Percentiles rank a stretch among this genome's conserved stretches.
Evolutionary conservation across 2,329 filamentous ascomycete species (phyloP).

Genomic region (Bipolaris cookei): DNA sequence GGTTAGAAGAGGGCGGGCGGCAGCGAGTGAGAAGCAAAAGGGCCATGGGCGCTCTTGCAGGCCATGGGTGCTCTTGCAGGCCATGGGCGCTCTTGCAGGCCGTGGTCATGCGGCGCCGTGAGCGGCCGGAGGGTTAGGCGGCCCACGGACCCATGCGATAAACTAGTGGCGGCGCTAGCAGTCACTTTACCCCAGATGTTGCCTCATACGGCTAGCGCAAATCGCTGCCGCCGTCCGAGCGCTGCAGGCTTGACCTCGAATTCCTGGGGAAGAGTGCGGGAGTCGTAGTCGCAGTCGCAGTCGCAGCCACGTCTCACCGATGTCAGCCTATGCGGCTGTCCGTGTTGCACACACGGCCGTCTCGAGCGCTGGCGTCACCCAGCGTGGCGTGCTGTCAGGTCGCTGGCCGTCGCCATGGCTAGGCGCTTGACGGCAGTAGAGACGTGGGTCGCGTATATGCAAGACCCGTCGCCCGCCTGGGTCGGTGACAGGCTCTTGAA

Average conservation of each 20-base stretch:
- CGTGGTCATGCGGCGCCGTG: slow-evolving; percentile 22
- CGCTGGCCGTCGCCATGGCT: slow-evolving; percentile 31
- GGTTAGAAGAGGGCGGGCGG: background rate
- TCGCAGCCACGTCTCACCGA: slow-evolving; percentile 8
- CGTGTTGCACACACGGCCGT: background rate
- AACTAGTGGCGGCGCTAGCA: slow-evolving; percentile 21
- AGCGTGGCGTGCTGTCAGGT: slow-evolving; percentile 26
- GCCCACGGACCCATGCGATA: slow-evolving; percentile 9
- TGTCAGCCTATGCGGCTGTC: slow-evolving; percentile 8
- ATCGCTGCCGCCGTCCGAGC: slow-evolving; percentile 17
- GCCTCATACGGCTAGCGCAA: slow-evolving; percentile 18
- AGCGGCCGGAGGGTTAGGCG: slow-evolving; percentile 17
- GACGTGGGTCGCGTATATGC: slow-evolving; percentile 28
- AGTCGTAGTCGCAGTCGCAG: background rate
- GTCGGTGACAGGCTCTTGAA: slow-evolving; percentile 30
- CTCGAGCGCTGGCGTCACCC: slow-evolving; percentile 1
- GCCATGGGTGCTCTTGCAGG: slow-evolving; percentile 12
- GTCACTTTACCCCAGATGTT: slow-evolving; percentile 20
- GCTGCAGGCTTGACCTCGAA: slow-evolving; percentile 16
- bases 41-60: background rate
- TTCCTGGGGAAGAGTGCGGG: slow-evolving; percentile 18
- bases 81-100: background rate
- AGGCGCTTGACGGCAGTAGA: slow-evolving; percentile 28
- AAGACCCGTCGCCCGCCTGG: slow-evolving; percentile 24
- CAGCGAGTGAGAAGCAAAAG: background rate